A percentile compares a stretch with the other conserved stretches of the same genome.
Conservation (phyloP, 208 protist genomes). For the Trypanosoma melophagium region DNA sequence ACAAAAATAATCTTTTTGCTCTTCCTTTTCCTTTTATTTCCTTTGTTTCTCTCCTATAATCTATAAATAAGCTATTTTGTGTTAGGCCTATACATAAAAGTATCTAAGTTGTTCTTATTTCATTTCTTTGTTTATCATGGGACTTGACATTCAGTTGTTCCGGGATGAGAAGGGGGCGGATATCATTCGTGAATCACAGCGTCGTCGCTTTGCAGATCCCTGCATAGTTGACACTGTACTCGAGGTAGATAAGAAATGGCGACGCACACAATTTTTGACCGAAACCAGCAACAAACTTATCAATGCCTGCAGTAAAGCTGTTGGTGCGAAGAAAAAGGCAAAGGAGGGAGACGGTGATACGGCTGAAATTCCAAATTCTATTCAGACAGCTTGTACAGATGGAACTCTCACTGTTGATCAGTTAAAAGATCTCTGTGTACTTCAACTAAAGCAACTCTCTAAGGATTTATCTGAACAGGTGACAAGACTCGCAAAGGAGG, state of each 20-base stretch:
- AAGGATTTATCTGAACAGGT: slow-evolving; percentile 70
- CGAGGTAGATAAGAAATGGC: slow-evolving; percentile 91
- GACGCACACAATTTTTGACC: slow-evolving; percentile 72
- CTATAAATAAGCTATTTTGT: not conserved
- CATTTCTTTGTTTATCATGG: slow-evolving; percentile 44
- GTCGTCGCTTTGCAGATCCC: slow-evolving; percentile 90
- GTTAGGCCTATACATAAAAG: slow-evolving; percentile 8
- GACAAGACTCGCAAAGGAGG: slow-evolving; percentile 57
- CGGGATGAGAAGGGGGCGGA: slow-evolving; percentile 93
- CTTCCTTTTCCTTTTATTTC: no score
- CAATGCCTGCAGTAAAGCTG: slow-evolving; percentile 88
- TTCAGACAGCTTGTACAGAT: slow-evolving; percentile 53
- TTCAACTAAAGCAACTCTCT: slow-evolving; percentile 90
- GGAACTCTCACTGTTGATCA: slow-evolving; percentile 57
- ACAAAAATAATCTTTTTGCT: no score
- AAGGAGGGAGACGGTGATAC: slow-evolving; percentile 87
- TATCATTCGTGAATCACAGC: slow-evolving; percentile 94
- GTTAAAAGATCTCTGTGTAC: slow-evolving; percentile 68
- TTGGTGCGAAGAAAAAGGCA: slow-evolving; percentile 91
- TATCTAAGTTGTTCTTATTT: slow-evolving; percentile 11
- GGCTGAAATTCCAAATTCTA: slow-evolving; percentile 54
- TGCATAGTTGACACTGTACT: slow-evolving; percentile 92
- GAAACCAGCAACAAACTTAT: slow-evolving; percentile 89
- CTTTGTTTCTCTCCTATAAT: no score
- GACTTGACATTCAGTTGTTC: slow-evolving; percentile 97